phyloP scores from a whole-genome alignment of 805 yeast species.

The Zygoascus tannicola region DNA sequence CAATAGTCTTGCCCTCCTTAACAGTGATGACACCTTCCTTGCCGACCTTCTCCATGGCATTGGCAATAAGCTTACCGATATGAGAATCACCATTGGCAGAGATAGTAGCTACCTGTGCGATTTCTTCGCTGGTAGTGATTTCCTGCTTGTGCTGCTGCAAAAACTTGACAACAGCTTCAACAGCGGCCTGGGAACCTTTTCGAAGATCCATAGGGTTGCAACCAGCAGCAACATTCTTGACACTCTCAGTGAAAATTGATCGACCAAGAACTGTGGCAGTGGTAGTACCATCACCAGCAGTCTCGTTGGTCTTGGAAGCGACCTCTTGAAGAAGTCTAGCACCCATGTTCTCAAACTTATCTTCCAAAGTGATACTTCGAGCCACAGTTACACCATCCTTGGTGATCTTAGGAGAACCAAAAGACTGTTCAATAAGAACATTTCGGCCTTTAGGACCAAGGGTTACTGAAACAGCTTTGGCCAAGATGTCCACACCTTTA shows the following conservation, averaged over 20 bases:
- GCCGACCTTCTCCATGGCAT: conserved; percentile 98
- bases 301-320: conserved; percentile 92
- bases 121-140: conserved; percentile 87
- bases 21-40: conserved; percentile 98
- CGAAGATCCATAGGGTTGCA: conserved; percentile 98
- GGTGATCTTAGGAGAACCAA: conserved; percentile 96
- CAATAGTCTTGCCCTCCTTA: conserved; percentile 93
- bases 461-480: conserved; percentile 94
- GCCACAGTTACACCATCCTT: conserved; percentile 99
- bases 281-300: conserved; percentile 98
- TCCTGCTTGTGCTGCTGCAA: conserved; percentile 81
- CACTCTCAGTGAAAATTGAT: conserved; percentile 89
- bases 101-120: conserved; percentile 96
- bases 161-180: conserved; percentile 80
- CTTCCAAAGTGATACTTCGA: conserved; percentile 66
- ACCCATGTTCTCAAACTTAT: conserved; percentile 93
- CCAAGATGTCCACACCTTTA: conserved; percentile 89
- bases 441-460: conserved; percentile 98
- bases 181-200: conserved; percentile 96
- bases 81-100: conserved; percentile 94
- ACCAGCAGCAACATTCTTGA: conserved; percentile 96
- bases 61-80: conserved; percentile 83
- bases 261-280: conserved; percentile 95
- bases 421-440: conserved; percentile 91
- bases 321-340: conserved; percentile 94